phyloP scores from a whole-genome alignment of 2,329 filamentous ascomycete genomes.

The Cladosporium sp. region DNA sequence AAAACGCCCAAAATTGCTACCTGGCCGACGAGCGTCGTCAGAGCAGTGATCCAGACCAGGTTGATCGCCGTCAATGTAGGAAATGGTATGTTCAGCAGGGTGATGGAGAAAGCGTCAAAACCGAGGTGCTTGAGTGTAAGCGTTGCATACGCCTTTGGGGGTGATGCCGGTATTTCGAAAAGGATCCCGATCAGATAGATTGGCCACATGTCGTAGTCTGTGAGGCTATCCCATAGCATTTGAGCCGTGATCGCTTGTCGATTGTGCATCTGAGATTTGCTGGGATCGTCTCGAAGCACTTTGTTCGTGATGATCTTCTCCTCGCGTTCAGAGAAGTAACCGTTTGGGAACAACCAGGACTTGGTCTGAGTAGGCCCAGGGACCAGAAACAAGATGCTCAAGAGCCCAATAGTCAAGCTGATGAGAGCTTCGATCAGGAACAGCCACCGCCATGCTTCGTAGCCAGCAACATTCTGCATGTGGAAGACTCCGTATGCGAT shows the following conservation, averaged over 20 bases:
- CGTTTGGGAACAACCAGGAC: conserved; percentile 60
- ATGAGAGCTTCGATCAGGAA: conserved; percentile 47
- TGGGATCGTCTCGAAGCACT: conserved; percentile 60
- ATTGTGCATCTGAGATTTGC: conserved; percentile 60
- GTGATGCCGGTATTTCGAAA: conserved; percentile 55
- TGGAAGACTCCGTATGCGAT: conserved; percentile 37
- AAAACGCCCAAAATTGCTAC: conserved; percentile 51
- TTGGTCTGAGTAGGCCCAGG: conserved; percentile 63
- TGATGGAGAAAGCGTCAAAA: conserved; percentile 62
- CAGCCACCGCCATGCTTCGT: conserved; percentile 51
- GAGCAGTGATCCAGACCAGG: not conserved
- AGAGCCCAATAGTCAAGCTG: conserved; percentile 54
- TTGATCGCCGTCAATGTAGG: conserved; percentile 2
- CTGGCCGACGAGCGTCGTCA: conserved; percentile 38
- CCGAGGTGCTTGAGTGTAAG: conserved; percentile 58
- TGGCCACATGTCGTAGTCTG: conserved; percentile 22
- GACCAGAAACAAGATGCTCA: conserved; percentile 55
- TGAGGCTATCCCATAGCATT: conserved; percentile 52
- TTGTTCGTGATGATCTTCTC: conserved; percentile 67
- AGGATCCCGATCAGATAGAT: conserved; percentile 55
- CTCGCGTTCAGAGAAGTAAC: conserved; percentile 67
- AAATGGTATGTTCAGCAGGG: conserved; percentile 60
- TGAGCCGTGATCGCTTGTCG: conserved; percentile 52
- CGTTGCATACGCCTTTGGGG: conserved; percentile 57
- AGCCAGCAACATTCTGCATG: conserved; percentile 47